Evolutionary conservation across 2,329 filamentous ascomycete genomes (phyloP).

Genomic region (Mycocentrospora acerina): DNA sequence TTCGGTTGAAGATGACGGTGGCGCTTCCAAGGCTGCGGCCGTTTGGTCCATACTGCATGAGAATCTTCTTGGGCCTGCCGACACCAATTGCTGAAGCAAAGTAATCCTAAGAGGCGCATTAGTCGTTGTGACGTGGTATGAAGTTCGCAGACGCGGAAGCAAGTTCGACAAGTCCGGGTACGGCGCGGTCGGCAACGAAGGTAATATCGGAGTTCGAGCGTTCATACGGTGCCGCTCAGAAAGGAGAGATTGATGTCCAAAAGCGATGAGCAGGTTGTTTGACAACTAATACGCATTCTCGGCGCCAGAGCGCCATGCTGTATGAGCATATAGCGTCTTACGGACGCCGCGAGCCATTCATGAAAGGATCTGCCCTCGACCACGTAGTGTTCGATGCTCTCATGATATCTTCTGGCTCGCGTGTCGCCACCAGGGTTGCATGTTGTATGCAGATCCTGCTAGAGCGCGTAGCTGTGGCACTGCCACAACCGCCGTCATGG

Average conservation of each 20-base stretch:
- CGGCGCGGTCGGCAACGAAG: slow-evolving; percentile 17
- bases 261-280: slow-evolving; percentile 17
- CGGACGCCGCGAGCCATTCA: slow-evolving; percentile 18
- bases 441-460: slow-evolving; percentile 12
- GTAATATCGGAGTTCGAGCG: slow-evolving; percentile 26
- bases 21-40: slow-evolving; percentile 90
- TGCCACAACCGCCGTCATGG: slow-evolving; percentile 16
- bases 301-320: slow-evolving; percentile 7
- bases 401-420: slow-evolving; percentile 11
- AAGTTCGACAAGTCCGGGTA: slow-evolving; percentile 29
- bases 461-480: slow-evolving; percentile 16
- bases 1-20: slow-evolving; percentile 80
- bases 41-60: slow-evolving; percentile 89
- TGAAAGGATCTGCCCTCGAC: slow-evolving; percentile 20
- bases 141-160: slow-evolving; percentile 32
- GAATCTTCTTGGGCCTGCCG: slow-evolving; percentile 86
- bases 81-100: slow-evolving; percentile 85
- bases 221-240: slow-evolving; percentile 25
- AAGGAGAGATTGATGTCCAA: slow-evolving; percentile 25
- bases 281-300: slow-evolving; percentile 12
- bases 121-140: slow-evolving; percentile 54
- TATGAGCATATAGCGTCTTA: slow-evolving; percentile 8
- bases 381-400: slow-evolving; percentile 13
- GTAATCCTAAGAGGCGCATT: slow-evolving; percentile 86
- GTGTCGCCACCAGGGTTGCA: slow-evolving; percentile 14